Base-by-base conservation (phyloP, 2,329 filamentous ascomycete species). In the Penicillium carneum region DNA sequence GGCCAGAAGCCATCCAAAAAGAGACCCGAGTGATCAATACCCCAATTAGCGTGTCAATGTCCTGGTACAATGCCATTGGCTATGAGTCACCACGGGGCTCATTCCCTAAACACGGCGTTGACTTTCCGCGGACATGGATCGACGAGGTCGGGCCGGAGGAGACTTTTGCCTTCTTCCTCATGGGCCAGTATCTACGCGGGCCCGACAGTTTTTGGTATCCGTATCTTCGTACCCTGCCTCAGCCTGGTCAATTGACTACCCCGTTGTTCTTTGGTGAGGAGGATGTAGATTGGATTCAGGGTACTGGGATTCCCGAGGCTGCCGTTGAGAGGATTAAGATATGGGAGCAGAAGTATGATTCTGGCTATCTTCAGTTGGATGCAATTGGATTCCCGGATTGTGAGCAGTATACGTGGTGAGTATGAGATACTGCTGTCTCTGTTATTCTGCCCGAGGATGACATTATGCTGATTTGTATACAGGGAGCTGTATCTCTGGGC, bases 161-260 rank as follows among this genome's bases (percentile, higher is more conserved):
- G 59, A 77, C 88, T 50, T 84, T 86, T 9, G 84, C 88, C 4
- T 89, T 92, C 75, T 89, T 90, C 64, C 81, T 93, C 6, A 82
- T 90, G 71, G 86, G 88, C 63, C 86, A 93, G 72, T 88, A 87
- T 70, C 79, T 92, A 34, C 76, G 83, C 2, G 85, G 84, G 1
- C 57, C 76, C 1, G 70, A 81, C 1, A 90, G 89, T 0, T 86
- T 85, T 66, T 93, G 90, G 90, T 82, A 80, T 72, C 84, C 87
- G 1, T 93, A 93, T 75, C 85, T 92, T 65, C 77, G 78, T 10
- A 84, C 85, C 0, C 80, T 93, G 0, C 89, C 90, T 1, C 85
- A 87, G 61, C 88, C 88, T 0, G 81, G 83, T 10, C 77, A 86
- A 1, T 84, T 90, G 80, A 81, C 78, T 0, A 82, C 89, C 14